Conservation (phyloP, 1,139 yeast genomes). For the Geotrichum aggregatum region DNA sequence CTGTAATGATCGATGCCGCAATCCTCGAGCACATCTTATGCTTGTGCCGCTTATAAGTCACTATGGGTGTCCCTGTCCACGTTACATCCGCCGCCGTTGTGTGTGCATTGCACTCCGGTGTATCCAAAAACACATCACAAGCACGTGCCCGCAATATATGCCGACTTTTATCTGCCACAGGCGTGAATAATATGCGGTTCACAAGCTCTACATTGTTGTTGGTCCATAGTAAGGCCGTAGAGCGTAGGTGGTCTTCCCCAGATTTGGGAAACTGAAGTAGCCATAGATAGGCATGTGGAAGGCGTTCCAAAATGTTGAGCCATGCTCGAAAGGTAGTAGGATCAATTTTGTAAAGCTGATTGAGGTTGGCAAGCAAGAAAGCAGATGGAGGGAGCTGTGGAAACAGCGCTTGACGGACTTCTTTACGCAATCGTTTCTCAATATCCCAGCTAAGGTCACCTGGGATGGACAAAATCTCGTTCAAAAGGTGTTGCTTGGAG, state of each 20-base stretch:
- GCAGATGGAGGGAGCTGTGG: constrained; percentile 33
- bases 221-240: constrained; percentile 34
- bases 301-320: constrained; percentile 32
- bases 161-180: constrained; percentile 36
- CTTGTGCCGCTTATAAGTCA: constrained; percentile 35
- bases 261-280: constrained; percentile 36
- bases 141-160: constrained; percentile 36
- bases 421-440: constrained; percentile 28
- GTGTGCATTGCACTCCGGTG: constrained; percentile 41
- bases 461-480: constrained; percentile 15
- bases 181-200: constrained; percentile 35
- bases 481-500: constrained; percentile 1
- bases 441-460: constrained; percentile 28
- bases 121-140: constrained; percentile 37
- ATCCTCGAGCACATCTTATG: constrained; percentile 38
- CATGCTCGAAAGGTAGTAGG: constrained; percentile 35
- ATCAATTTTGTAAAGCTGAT: constrained; percentile 39
- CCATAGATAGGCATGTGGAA: constrained; percentile 37
- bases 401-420: constrained; percentile 32
- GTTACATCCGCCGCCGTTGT: constrained; percentile 40
- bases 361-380: constrained; percentile 37
- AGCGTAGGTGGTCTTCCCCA: constrained; percentile 31
- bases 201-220: constrained; percentile 13
- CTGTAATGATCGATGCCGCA: constrained; percentile 34
- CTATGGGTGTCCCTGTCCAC: constrained; percentile 39